A percentile compares a stretch with the other conserved stretches of the same genome.
These are phyloP conservation scores for Lichtheimia corymbifera DNA, from an alignment of 371 early-diverging fungal genomes.

Conservation along the genomic window DNA sequence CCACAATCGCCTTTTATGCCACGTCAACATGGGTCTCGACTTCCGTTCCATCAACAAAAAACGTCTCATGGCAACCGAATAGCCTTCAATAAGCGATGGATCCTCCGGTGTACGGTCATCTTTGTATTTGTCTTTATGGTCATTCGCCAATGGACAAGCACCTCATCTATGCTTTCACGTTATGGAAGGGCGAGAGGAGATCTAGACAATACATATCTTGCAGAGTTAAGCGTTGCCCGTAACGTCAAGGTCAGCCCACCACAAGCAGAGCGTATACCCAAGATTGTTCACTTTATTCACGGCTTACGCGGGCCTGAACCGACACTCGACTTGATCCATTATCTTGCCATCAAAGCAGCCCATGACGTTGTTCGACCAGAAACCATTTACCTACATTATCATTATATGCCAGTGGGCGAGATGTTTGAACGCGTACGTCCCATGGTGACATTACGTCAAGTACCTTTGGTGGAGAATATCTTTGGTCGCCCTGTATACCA, in stretches of 20 bases:
- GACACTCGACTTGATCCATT: slow-evolving; percentile 48
- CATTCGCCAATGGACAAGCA: neutral
- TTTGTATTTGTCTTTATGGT: neutral
- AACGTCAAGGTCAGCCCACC: slow-evolving; percentile 14
- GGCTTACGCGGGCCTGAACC: slow-evolving; percentile 47
- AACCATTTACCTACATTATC: slow-evolving; percentile 53
- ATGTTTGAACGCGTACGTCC: slow-evolving; percentile 46
- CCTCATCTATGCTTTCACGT: neutral
- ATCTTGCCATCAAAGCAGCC: slow-evolving; percentile 55
- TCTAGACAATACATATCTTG: slow-evolving; percentile 1
- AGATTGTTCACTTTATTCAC: slow-evolving; percentile 56
- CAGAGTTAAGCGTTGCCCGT: slow-evolving; percentile 28
- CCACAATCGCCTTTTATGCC: slow-evolving; percentile 3
- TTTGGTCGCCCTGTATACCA: slow-evolving; percentile 45
- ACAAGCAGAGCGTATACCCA: slow-evolving; percentile 35
- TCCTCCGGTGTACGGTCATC: neutral
- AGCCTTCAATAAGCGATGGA: neutral
- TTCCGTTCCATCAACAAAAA: slow-evolving; percentile 6
- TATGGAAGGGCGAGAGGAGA: neutral
- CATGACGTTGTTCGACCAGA: slow-evolving; percentile 50
- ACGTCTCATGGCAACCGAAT: neutral
- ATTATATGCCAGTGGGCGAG: slow-evolving; percentile 44
- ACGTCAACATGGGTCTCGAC: slow-evolving; percentile 2
- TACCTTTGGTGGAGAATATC: slow-evolving; percentile 31
- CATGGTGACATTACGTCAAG: slow-evolving; percentile 39